Base-by-base conservation (phyloP, 805 yeast genomes). In the Yamadazyma paraphyllophila region DNA sequence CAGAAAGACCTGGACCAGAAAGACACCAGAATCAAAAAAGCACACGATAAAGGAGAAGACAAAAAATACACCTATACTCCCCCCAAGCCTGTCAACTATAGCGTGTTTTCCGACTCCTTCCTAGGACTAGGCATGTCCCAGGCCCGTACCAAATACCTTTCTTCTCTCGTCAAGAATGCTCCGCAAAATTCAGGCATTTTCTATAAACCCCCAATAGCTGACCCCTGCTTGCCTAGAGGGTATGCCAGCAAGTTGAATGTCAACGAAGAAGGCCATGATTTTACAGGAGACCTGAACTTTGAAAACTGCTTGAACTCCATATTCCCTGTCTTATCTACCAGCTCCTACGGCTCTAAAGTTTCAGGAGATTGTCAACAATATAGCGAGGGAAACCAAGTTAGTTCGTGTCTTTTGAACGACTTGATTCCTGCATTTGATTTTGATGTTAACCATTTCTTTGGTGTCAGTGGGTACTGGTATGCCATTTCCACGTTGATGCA, bases 401-500 rank as follows among this genome's bases (percentile, higher is more conserved):
- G 74, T 45, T 67, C 80, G 2, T 82, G 87, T 59, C 59, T 81
- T 10, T 58, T 81, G 35, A 69, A 72, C 39, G 82, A 80, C 50
- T 59, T 71, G 15, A 67, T 78, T 25, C 88, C 87, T 0, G 65
- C 77, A 7, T 76, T 82, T 61, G 81, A 77, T 51, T 80, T 82
- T 54, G 76, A 77, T 39, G 64, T 76, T 29, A 75, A 78, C 50
- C 76, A 74, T 46, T 82, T 83, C 46, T 66, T 80, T 34, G 88
- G 87, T 0, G 83, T 83, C 7, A 80, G 85, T 48, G 87, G 85
- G 4, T 81, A 81, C 57, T 81, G 85, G 82, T 82, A 82, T 53
- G 76, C 82, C 4, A 66, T 82, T 33, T 71, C 74, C n/a, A 67
- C 71, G 40, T 62, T 80, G 32, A 56, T 78, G 31, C 61, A 67